Base-by-base conservation (phyloP, 2,329 filamentous ascomycete species). In the Chrysoporthe cubensis region DNA sequence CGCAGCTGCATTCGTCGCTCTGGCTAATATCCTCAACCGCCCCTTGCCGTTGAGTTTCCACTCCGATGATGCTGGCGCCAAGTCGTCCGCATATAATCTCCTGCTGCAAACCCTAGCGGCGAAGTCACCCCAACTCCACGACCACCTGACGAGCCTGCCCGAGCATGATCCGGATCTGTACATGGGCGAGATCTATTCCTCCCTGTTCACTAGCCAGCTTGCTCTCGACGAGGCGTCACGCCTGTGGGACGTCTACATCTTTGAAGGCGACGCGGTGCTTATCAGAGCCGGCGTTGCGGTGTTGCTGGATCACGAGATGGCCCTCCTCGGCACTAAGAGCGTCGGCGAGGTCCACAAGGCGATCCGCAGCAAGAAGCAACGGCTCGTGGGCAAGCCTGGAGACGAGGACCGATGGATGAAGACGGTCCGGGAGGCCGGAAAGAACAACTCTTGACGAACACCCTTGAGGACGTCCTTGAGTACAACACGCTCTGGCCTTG, bases 221-320 rank as follows among this genome's bases (percentile, higher is more conserved):
- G 85, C 85, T 8, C 83, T 94, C 18, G 92, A 94, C 73, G 86
- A 91, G 72, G 90, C 88, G 4, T 87, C 88, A 1, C 82, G 93
- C 2, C 78, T 96, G 14, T 95, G 91, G 91, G 93, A 96, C 71
- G 87, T 95, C 0, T 93, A 92, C 72, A 88, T 92, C 3, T 93
- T 96, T 71, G 93, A 96, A 75, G 91, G 92, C 37, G 93, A 96
- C 71, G 83, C 86, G 1, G 82, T 92, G 1, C 80, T 94, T 0
- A 85, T 95, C 7, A 82, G 91, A 0, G 91, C 91, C 1, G 90
- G 87, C 0, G 89, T 94, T 0, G 92, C 90, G 0, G 81, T 92
- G 21, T 77, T 96, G 26, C 72, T 86, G 5, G 80, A 81, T 42
- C 80, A 80, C 21, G 86, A 88, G 73, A 85, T 85, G 78, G 75